Base-by-base conservation (phyloP, 169 alveolate genomes). In the Babesia sp. region DNA sequence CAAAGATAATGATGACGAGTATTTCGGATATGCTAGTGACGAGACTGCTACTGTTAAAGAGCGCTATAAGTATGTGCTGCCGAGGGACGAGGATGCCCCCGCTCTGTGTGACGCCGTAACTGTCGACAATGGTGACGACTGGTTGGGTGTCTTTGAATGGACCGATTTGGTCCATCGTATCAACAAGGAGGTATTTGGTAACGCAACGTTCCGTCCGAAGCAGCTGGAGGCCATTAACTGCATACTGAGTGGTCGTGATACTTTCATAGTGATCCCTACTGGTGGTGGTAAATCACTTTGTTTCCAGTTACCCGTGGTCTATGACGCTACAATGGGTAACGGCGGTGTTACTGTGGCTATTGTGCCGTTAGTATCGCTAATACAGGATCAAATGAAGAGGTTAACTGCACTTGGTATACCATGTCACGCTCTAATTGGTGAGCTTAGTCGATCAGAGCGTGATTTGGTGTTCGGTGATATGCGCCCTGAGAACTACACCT, bases 231-330 rank as follows among this genome's bases (percentile, higher is more conserved):
- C 94, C 33, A 95, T 97, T 36, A 96, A 95, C 82, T 97, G 98
- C 33, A 91, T 94, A n/a, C 74, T 94, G 55, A 83, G 92, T 16
- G 89, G 90, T 48, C 77, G 92, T 46, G 99, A 97, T 75, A 97
- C 96, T 26, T 91, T 97, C 74, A 96, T 96, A 16, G 92, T 97
- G 74, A 95, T 97, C 94, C 99, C 99, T n/a, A 97, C 99, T 9
- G 99, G 99, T n/a, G 98, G 97, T 18, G 99, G 99, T 1, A 96
- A 96, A 75, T 92, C 98, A 14, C 91, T 96, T 33, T 94, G 98
- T 68, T 96, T 88, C 83, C 99, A 96, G 88, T 90, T 96, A 20
- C 98, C 98, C 11, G 97, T 97, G 11, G 84, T 94, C 29, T 79
- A 93, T 55, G 91, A 89, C 56, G 77, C 66, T 2, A 31, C n/a